Conservation (phyloP, 805 yeast species). For the Scheffersomyces amazonensis region DNA sequence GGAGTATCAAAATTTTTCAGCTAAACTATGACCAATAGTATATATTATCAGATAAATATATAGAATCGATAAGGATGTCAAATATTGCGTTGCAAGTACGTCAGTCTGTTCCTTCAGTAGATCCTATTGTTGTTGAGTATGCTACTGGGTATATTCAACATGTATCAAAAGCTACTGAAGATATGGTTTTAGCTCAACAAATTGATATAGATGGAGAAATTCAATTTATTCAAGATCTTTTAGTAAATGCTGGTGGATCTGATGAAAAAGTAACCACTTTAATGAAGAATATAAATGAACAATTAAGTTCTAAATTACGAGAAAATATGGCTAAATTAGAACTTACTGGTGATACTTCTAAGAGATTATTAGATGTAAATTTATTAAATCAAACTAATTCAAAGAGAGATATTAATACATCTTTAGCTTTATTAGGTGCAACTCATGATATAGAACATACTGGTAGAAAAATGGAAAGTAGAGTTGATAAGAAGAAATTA, state of each 20-base stretch:
- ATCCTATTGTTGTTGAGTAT: slow-evolving; percentile 83
- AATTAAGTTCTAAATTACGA: slow-evolving; percentile 49
- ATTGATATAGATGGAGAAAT: slow-evolving; percentile 69
- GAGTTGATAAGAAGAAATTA: slow-evolving; percentile 94
- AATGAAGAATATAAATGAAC: slow-evolving; percentile 43
- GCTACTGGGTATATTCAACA: slow-evolving; percentile 90
- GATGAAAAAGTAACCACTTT: slow-evolving; percentile 51
- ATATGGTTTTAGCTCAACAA: slow-evolving; percentile 75
- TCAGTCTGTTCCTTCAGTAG: slow-evolving; percentile 82
- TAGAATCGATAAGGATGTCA: too few relatives aligned
- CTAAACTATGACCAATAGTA: too few relatives aligned
- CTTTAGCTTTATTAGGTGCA: slow-evolving; percentile 75
- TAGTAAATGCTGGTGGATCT: slow-evolving; percentile 83
- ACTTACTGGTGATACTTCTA: slow-evolving; percentile 82
- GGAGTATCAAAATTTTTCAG: too few relatives aligned
- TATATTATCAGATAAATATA: too few relatives aligned
- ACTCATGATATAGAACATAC: slow-evolving; percentile 85
- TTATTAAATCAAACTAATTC: slow-evolving; percentile 54
- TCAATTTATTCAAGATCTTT: slow-evolving; percentile 58
- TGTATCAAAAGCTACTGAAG: slow-evolving; percentile 72
- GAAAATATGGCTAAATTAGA: slow-evolving; percentile 73
- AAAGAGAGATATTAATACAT: slow-evolving; percentile 71
- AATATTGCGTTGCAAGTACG: slow-evolving; percentile 60
- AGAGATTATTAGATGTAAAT: slow-evolving; percentile 78
- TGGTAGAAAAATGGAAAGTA: slow-evolving; percentile 86